Evolutionary conservation across 164 flowering plant genomes (phyloP).

Genomic region (Kingdonia uniflora): DNA sequence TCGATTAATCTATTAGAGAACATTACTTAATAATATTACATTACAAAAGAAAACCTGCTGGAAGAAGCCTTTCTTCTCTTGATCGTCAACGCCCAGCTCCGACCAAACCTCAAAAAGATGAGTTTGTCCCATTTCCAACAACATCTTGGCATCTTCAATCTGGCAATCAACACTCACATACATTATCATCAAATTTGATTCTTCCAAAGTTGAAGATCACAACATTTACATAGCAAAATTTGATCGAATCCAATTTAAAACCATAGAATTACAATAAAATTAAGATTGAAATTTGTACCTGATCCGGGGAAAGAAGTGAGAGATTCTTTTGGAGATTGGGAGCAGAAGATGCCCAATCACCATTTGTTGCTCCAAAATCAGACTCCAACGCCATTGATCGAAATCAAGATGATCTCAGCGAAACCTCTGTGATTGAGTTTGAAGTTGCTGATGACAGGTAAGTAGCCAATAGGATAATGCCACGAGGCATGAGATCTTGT

Average conservation of each 20-base stretch:
- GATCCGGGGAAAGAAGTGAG: slow-evolving; percentile 42
- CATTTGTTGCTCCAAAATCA: too few relatives aligned
- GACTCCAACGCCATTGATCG: too few relatives aligned
- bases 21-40: too few relatives aligned
- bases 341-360: slow-evolving; percentile 29
- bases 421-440: too few relatives aligned
- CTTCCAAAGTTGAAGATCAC: too few relatives aligned
- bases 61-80: slow-evolving; percentile 52
- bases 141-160: slow-evolving; percentile 63
- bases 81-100: slow-evolving; percentile 66
- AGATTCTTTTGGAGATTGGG: slow-evolving; percentile 60
- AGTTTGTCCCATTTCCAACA: slow-evolving; percentile 62
- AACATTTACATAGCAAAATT: too few relatives aligned
- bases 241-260: not conserved
- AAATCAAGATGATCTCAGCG: too few relatives aligned
- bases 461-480: too few relatives aligned
- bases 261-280: not conserved
- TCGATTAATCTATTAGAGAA: too few relatives aligned
- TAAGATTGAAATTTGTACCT: slow-evolving; percentile 25
- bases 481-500: too few relatives aligned
- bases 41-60: slow-evolving; percentile 48
- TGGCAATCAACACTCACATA: slow-evolving; percentile 12
- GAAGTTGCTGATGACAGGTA: too few relatives aligned
- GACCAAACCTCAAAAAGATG: slow-evolving; percentile 83
- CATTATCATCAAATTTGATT: too few relatives aligned